Evolutionary conservation across 2,329 filamentous ascomycete genomes (phyloP), one percentile per base, ranked within the genome.

Genomic region (Capronia epimyces): DNA sequence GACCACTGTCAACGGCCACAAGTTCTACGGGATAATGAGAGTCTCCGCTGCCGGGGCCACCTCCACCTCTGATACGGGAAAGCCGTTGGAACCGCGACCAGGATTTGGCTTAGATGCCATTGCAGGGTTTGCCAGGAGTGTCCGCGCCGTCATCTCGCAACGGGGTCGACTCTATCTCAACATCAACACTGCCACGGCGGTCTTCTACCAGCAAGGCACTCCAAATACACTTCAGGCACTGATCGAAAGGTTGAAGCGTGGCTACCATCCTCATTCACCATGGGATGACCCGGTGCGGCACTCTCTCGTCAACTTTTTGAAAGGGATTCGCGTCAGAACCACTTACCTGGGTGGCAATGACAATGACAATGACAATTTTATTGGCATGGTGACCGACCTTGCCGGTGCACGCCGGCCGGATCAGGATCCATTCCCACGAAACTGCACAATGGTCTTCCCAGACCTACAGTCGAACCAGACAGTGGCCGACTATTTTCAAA

Each of bases 171-270:
- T 56, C 2, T 29, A 43, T 24, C 47, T 56, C 37, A 56, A 56
- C 21, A 50, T 56, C 43, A 54, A 56, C 44, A 51, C 50, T 6
- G 21, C 21, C 2, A 48, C 50, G 7, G 21, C 34, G 24, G 12
- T 45, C n/a, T 56, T 56, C 32, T 48, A 56, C 24, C 25, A 40
- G 13, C 12, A 25, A n/a, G 21, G 20, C 12, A 24, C 5, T 4
- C 3, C 31, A 5, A 45, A 27, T 12, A 54, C n/a, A 8, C 16
- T 57, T 18, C 22, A 48, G n/a, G 8, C 27, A 34, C 24, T 55
- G 32, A 55, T 57, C 18, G 13, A 49, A 7, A 8, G 12, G 6
- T 55, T 39, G 43, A 37, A 20, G 18, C 18, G 6, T 13, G 25
- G 15, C 13, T 3, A 16, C 20, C 12, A 34, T 12, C 29, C 12